Base-by-base conservation (phyloP, 768 basidiomycete genomes). In the Mycena haematopus region DNA sequence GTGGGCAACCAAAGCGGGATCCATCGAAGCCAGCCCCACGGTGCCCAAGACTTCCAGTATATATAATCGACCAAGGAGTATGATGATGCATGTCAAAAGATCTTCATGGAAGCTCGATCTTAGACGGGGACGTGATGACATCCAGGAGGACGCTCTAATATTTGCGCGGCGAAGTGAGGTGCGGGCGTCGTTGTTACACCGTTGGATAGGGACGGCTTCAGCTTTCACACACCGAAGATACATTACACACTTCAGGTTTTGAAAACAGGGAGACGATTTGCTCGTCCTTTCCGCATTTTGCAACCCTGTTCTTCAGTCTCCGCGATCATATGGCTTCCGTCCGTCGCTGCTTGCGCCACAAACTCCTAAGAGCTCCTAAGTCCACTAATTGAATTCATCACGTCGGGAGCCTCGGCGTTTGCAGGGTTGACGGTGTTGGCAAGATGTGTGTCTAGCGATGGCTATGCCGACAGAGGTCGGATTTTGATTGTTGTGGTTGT, bases 51-150 rank as follows among this genome's bases (percentile, higher is more conserved):
- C 29, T 35, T 17, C 27, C 19, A 35, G 21, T 52, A 38, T 36
- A 52, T 56, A 55, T 61, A 49, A 45, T 21, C n/a, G 50, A 51
- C 51, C n/a, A 29, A 46, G 50, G 27, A 31, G 33, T 8, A 46
- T 60, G 40, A 52, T 46, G 58, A 44, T 38, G 52, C 14, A 31
- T 31, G 58, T 47, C 49, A 50, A 50, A 31, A 4, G 47, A 49
- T 42, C 17, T 42, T 42, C 6, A 42, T 17, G 5, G 19, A 42
- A 42, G 29, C 40, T 2, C 17, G 40, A 45, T 45, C 3, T 19
- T 21, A 42, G 42, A 42, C 10, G 11, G 11, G 22, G 5, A 17
- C 21, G 44, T 21, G 44, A 22, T 45, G 44, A 45, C 44, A 21
- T 22, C 44, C 9, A 22, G 21, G 22, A 45, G 21, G 19, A 42